Percentiles rank a stretch among this genome's conserved stretches.
Evolutionary conservation across 2,329 filamentous ascomycete genomes (phyloP).

Genomic region (Pyrenophora teres): DNA sequence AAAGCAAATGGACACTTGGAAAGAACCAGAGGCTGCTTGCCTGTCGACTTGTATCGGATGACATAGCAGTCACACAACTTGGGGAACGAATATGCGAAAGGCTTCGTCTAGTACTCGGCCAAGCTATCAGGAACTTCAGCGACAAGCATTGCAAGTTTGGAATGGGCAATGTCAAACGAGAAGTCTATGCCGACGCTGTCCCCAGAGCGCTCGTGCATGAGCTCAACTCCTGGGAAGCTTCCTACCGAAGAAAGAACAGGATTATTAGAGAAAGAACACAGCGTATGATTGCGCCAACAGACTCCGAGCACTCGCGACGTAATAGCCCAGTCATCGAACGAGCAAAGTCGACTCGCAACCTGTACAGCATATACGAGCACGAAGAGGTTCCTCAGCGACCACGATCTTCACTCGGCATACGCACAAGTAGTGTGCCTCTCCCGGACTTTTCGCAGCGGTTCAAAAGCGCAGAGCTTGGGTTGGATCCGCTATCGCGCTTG

Average conservation of each 20-base stretch:
- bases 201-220: background rate
- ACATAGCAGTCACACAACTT: slow-evolving; percentile 2
- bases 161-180: slow-evolving; percentile 2
- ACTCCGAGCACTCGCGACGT: background rate
- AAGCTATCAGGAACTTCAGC: background rate
- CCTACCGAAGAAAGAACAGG: too few species aligned
- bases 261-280: background rate
- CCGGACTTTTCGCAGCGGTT: too few species aligned
- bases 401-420: background rate
- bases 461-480: too few species aligned
- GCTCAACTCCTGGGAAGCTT: background rate
- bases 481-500: background rate
- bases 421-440: background rate
- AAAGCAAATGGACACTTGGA: background rate
- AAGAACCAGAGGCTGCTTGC: slow-evolving; percentile 7
- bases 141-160: slow-evolving; percentile 1
- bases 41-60: slow-evolving; percentile 6
- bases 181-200: background rate
- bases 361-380: background rate
- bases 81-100: background rate
- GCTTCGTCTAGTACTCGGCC: slow-evolving; percentile 1
- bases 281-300: background rate
- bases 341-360: background rate
- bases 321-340: too few species aligned
- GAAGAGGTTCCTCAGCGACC: background rate